phyloP scores from a whole-genome alignment of 2,329 filamentous ascomycete species.

The Dactylellina leptospora region DNA sequence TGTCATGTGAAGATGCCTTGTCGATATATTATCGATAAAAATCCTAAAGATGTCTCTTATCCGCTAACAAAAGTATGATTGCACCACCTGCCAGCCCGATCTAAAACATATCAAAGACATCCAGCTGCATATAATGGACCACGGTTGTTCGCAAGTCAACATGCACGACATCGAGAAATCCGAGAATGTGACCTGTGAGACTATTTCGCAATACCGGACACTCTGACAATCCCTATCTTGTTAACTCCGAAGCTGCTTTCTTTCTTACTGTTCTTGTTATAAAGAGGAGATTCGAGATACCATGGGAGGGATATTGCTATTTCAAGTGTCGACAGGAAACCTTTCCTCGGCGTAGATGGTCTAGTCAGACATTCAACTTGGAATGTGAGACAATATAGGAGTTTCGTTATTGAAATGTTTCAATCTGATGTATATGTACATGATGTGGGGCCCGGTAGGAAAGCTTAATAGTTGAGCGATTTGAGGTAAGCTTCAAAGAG shows the following conservation, averaged over 20 bases:
- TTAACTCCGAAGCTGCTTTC: not conserved
- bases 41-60: not conserved
- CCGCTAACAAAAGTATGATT: not conserved
- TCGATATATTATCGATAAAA: too few species aligned
- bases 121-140: not conserved
- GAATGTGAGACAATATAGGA: conserved; percentile 31
- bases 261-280: not conserved
- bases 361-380: not conserved
- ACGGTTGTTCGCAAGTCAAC: not conserved
- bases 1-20: too few species aligned
- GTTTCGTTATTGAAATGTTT: conserved; percentile 26
- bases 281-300: not conserved
- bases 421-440: conserved; percentile 8
- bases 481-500: not conserved
- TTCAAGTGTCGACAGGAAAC: conserved; percentile 4
- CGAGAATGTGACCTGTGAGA: too few species aligned
- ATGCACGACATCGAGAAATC: conserved; percentile 4
- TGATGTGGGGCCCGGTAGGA: not conserved
- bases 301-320: not conserved
- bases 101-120: conserved; percentile 4
- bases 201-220: too few species aligned
- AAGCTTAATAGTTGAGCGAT: not conserved
- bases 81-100: not conserved
- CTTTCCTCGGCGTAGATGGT: not conserved
- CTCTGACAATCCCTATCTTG: not conserved